A percentile compares a stretch with the other conserved stretches of the same genome.
phyloP scores from a whole-genome alignment of 805 yeast genomes.

The Wickerhamomyces silvicola region DNA sequence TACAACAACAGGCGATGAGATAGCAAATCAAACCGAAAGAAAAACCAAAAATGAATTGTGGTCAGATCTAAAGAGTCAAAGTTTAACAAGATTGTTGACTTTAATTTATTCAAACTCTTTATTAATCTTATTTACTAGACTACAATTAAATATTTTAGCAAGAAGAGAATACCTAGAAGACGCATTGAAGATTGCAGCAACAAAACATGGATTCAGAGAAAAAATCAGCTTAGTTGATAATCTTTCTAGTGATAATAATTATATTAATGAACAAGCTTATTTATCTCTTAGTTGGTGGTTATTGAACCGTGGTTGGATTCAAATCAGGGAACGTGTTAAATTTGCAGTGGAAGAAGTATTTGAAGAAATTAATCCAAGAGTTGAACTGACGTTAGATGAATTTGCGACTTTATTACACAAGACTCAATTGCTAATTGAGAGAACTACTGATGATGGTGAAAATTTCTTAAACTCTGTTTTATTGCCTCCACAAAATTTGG shows the following conservation, averaged over 20 bases:
- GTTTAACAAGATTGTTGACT: constrained; percentile 68
- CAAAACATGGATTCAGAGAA: constrained; percentile 25
- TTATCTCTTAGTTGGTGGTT: constrained; percentile 92
- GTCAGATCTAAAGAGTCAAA: constrained; percentile 71
- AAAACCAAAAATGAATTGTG: constrained; percentile 66
- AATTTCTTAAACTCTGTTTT: constrained; percentile 27
- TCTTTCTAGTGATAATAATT: constrained; percentile 29
- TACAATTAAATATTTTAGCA: constrained; percentile 85
- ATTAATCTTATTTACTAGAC: constrained; percentile 68
- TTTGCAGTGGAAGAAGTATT: constrained; percentile 54
- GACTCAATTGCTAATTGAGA: constrained; percentile 32
- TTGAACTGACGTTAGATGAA: constrained; percentile 59
- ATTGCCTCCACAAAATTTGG: constrained; percentile 47
- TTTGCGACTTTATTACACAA: constrained; percentile 41
- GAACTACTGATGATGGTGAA: constrained; percentile 7
- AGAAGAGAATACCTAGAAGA: constrained; percentile 78
- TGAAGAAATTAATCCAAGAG: constrained; percentile 59
- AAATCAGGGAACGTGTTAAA: constrained; percentile 47
- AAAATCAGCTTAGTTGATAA: constrained; percentile 15
- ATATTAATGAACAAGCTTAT: constrained; percentile 71
- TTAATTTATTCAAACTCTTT: constrained; percentile 63
- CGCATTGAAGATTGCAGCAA: constrained; percentile 64
- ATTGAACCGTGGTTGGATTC: constrained; percentile 76
- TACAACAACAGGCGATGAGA: constrained; percentile 33
- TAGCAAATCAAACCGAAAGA: constrained; percentile 6